Evolutionary conservation across 768 basidiomycete species (phyloP).

Genomic region (Candolleomyces eurysporus): DNA sequence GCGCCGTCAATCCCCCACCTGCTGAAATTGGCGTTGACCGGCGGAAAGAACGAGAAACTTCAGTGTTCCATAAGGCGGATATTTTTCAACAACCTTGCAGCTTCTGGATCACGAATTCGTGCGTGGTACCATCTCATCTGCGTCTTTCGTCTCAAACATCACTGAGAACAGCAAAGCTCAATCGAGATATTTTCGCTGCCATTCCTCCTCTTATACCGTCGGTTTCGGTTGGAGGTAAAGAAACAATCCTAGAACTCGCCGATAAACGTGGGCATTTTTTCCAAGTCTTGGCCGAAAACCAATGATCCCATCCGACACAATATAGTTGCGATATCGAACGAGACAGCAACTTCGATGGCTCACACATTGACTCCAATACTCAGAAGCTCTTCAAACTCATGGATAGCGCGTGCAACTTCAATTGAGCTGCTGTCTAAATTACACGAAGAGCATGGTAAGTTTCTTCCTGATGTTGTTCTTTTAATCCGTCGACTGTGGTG

Average conservation of each 20-base stretch:
- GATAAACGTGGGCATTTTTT: background rate
- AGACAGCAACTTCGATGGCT: background rate
- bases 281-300: no score
- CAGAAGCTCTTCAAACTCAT: background rate
- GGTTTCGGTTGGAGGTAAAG: background rate
- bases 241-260: background rate
- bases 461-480: background rate
- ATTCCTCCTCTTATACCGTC: background rate
- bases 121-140: background rate
- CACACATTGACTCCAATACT: background rate
- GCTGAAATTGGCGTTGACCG: background rate
- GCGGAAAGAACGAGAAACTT: background rate
- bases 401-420: background rate
- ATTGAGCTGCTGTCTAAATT: background rate
- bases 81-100: background rate
- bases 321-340: background rate
- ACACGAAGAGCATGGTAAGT: background rate
- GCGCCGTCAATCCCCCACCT: background rate
- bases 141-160: background rate
- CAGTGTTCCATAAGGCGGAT: no score
- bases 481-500: background rate
- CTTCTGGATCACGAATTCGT: background rate
- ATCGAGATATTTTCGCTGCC: background rate
- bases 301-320: background rate
- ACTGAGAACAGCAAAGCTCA: background rate